Base-by-base conservation (phyloP, 2,329 filamentous ascomycete genomes). In the Aspergillus piperis region DNA sequence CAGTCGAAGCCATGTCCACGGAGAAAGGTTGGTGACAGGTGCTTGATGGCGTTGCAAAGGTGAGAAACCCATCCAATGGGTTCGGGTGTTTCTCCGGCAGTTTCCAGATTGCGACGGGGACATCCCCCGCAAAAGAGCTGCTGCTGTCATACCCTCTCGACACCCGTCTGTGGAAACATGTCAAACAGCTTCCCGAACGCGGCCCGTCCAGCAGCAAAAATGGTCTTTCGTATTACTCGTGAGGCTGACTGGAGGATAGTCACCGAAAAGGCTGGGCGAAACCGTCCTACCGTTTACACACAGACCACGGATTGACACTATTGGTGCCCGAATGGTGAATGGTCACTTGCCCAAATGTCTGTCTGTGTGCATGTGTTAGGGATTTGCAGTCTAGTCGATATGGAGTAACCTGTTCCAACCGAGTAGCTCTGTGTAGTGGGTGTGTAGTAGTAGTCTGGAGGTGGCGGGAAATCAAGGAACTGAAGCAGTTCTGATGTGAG, bases 131-230 rank as follows among this genome's bases (percentile, higher is more conserved):
- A 21, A 21, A 36, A 8, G 41, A 17, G 41, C 41, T 42, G 41
- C 41, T 42, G 41, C 41, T 42, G 47, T 30, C 47, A 49, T 49
- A 49, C 47, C n/a, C 6, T 49, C 15, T 49, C 27, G 8, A 8
- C 39, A 42, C n/a, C 39, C n/a, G 48, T 11, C 10, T 15, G 27
- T 51, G 27, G 48, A 36, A 51, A 21, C 51, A 44, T 44, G 38
- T 27, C 38, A 54, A 54, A 42, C 51, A 41, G 51, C 38, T 54
- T 54, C 51, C 51, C 52, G 39, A 30, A 19, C 23, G 25, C 52
- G 52, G 52, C 38, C 52, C 52, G 38, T 42, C 23, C 52, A 42
- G 52, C 52, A 54, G 25, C 23, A 44, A 32, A 25, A 54, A 36
- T 21, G 52, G n/a, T n/a, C 23, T 21, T 38, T 52, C 49, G 49